phyloP scores from a whole-genome alignment of 352 stramenopile species.

The Pythium dissotocum region DNA sequence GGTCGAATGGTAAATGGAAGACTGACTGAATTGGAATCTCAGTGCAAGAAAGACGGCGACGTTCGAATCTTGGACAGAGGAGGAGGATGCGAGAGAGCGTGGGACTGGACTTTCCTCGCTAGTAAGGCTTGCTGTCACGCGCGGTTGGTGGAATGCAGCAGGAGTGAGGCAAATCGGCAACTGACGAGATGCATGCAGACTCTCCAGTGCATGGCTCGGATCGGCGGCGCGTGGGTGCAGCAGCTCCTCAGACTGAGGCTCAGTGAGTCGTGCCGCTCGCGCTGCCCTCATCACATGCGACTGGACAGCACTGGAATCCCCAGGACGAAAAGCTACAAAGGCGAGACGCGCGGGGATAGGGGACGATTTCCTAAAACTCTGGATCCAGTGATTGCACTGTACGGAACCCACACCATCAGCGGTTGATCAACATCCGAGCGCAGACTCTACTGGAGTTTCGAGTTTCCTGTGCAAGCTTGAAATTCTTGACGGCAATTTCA shows the following conservation, averaged over 20 bases:
- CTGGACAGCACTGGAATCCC: not conserved
- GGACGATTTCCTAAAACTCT: not conserved
- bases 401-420: not conserved
- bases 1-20: not conserved
- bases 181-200: not conserved
- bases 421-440: not conserved
- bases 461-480: not conserved
- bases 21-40: not conserved
- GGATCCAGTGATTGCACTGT: not conserved
- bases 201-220: not conserved
- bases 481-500: not conserved
- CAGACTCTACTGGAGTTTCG: too few species aligned
- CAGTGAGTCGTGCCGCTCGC: too few species aligned
- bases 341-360: constrained; percentile 1
- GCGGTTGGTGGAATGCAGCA: too few species aligned
- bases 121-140: not conserved
- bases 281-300: not conserved
- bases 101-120: not conserved
- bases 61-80: not conserved
- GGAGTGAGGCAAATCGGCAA: not conserved
- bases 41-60: not conserved
- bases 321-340: not conserved
- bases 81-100: not conserved
- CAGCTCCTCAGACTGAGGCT: too few species aligned
- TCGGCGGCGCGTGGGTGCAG: not conserved